Conservation (phyloP, 1,139 yeast genomes). For the Diutina catenulata region DNA sequence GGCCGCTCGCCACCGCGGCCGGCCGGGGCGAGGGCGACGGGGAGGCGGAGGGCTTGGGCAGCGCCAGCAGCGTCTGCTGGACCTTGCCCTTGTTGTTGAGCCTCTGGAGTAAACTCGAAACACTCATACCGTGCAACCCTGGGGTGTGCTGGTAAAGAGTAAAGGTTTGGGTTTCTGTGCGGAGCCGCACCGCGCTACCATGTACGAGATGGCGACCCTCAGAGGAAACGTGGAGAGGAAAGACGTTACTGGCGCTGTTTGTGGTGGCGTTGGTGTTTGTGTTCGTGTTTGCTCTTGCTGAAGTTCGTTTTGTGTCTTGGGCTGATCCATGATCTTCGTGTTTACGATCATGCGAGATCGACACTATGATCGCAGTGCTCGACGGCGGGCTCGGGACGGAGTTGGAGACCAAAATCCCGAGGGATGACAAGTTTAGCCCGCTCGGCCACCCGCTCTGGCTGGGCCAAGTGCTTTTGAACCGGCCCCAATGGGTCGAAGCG, state of each 20-base stretch:
- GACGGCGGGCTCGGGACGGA: conserved; percentile 4
- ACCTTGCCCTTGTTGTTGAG: conserved; percentile 5
- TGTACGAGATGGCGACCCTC: no score
- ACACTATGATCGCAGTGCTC: not conserved
- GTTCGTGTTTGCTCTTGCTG: no score
- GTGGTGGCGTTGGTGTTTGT: no score
- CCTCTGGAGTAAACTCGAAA: not conserved
- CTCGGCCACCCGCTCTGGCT: conserved; percentile 41
- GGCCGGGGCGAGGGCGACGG: not conserved
- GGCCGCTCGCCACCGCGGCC: no score
- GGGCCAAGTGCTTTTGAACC: conserved; percentile 30
- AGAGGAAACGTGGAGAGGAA: no score
- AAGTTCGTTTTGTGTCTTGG: no score
- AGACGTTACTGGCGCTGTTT: no score
- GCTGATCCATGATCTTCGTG: no score
- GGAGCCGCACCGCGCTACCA: no score
- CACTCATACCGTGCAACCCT: no score
- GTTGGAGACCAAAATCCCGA: not conserved
- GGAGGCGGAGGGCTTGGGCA: not conserved
- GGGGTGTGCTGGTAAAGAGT: no score
- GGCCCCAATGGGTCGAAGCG: conserved; percentile 10
- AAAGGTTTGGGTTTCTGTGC: no score
- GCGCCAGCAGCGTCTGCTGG: not conserved
- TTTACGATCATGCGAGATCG: not conserved
- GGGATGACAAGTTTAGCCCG: not conserved